Base-by-base conservation (phyloP, 2,329 filamentous ascomycete genomes). In the Fusarium tuaranense region DNA sequence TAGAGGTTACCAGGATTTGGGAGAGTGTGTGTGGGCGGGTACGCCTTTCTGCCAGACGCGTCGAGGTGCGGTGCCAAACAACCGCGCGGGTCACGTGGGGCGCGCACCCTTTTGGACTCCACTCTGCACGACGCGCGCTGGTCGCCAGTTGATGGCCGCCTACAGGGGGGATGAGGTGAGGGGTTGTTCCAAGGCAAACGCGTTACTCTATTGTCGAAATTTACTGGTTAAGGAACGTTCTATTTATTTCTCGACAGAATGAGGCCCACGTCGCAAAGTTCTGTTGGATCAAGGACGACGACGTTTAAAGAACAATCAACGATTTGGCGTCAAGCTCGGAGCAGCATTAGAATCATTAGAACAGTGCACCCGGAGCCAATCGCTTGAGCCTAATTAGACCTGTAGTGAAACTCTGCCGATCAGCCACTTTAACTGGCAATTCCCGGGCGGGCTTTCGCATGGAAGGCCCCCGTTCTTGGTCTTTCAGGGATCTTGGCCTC, bases 121-220 rank as follows among this genome's bases (percentile, higher is more conserved):
- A 74, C 48, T 32, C 9, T 20, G 27, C 32, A 57, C 59, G 39
- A 55, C 46, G 36, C 46, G 72, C 22, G 38, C 41, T 59, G 63
- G 72, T 63, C 65, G 46, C 58, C 63, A 63, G 60, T 68, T 68
- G 66, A 55, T 57, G 27, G 32, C 55, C 25, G 13, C 30, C 27
- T 44, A 60, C 65, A 69, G 57, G 72, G 72, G 69, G 72, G 69
- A 34, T 64, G 30, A 32, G 30, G 55, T 46, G 61, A 39, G 44
- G 20, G 63, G 59, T 53, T 67, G 34, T 39, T 75, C 48, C 53
- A 70, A 64, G 67, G 72, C 16, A 59, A 72, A 72, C 51, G 44
- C 59, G 48, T 25, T 72, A 64, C 60, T 72, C 63, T 64, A 65
- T 62, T 72, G 44, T 63, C 12, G 18, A 62, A 60, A 58, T 51